phyloP scores from a whole-genome alignment of 2,329 filamentous ascomycete genomes.

The Pseudocercospora crystallina region DNA sequence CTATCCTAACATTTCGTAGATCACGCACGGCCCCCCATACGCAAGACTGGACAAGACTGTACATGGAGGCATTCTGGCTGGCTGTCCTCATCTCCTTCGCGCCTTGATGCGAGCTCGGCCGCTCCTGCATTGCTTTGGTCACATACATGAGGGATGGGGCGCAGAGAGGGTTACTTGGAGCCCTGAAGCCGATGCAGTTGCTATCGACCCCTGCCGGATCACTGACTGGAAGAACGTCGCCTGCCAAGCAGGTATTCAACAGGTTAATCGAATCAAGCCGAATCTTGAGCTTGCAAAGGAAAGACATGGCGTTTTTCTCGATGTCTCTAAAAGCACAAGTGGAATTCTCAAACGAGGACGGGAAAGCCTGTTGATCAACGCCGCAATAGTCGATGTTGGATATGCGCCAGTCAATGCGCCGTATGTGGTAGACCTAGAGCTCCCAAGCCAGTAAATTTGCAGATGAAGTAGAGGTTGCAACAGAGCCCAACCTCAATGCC shows the following conservation, averaged over 20 bases:
- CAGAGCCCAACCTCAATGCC: too few relatives aligned
- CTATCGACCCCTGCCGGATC: slow-evolving; percentile 2
- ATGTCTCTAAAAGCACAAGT: slow-evolving; percentile 21
- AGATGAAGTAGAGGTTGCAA: too few relatives aligned
- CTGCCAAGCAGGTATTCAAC: slow-evolving; percentile 7
- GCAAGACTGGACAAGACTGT: slow-evolving; percentile 29
- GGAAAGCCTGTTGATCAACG: slow-evolving; percentile 60
- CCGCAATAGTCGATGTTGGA: slow-evolving; percentile 53
- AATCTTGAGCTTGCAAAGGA: slow-evolving; percentile 27
- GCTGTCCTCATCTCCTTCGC: slow-evolving; percentile 48
- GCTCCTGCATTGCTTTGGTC: slow-evolving; percentile 57
- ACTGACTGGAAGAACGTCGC: slow-evolving; percentile 12
- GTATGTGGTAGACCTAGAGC: slow-evolving; percentile 57
- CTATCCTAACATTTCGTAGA: too few relatives aligned
- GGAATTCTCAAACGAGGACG: slow-evolving; percentile 44
- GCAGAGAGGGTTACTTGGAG: slow-evolving; percentile 55
- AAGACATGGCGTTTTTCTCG: slow-evolving; percentile 36
- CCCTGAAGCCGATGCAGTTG: slow-evolving; percentile 3
- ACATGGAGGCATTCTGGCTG: slow-evolving; percentile 31
- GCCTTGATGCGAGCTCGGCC: slow-evolving; percentile 49
- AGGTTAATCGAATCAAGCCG: neutral
- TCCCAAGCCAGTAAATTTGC: slow-evolving; percentile 16
- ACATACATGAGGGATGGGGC: slow-evolving; percentile 63
- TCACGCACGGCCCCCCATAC: slow-evolving; percentile 42
- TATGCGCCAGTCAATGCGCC: slow-evolving; percentile 50